Evolutionary conservation across 2,329 filamentous ascomycete species (phyloP).

Genomic region (Calonectria hongkongensis): DNA sequence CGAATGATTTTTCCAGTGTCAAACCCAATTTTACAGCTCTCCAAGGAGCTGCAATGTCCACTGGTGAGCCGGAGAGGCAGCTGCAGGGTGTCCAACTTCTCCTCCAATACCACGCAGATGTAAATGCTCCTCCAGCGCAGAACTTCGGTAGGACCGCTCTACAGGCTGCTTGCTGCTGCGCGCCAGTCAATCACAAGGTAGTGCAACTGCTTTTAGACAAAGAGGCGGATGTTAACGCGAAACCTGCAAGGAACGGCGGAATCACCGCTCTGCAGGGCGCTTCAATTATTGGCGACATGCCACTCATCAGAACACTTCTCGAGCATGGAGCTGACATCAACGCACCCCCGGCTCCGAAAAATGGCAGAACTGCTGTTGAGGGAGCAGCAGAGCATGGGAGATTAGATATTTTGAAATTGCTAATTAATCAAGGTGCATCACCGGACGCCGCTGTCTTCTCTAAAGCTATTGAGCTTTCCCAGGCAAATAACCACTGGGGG

Average conservation of each 20-base stretch:
- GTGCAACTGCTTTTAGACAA: background rate
- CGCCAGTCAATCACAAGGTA: background rate
- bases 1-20: too few relatives aligned
- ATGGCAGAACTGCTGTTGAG: background rate
- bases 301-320: background rate
- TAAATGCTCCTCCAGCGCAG: background rate
- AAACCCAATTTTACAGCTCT: too few relatives aligned
- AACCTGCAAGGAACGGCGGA: background rate
- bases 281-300: background rate
- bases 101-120: background rate
- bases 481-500: background rate
- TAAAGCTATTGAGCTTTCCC: background rate
- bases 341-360: background rate
- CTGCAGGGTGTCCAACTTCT: background rate
- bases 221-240: background rate
- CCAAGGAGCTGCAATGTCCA: too few relatives aligned
- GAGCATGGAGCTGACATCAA: background rate
- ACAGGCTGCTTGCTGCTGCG: background rate
- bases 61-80: background rate
- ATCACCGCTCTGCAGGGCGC: background rate
- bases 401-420: background rate
- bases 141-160: background rate
- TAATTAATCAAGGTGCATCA: too few relatives aligned
- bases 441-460: background rate
- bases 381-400: constrained; percentile 8